A percentile compares a stretch with the other conserved stretches of the same genome.
Evolutionary conservation across 1,139 yeast genomes (phyloP).

Genomic region (Scheffersomyces parashehatae): DNA sequence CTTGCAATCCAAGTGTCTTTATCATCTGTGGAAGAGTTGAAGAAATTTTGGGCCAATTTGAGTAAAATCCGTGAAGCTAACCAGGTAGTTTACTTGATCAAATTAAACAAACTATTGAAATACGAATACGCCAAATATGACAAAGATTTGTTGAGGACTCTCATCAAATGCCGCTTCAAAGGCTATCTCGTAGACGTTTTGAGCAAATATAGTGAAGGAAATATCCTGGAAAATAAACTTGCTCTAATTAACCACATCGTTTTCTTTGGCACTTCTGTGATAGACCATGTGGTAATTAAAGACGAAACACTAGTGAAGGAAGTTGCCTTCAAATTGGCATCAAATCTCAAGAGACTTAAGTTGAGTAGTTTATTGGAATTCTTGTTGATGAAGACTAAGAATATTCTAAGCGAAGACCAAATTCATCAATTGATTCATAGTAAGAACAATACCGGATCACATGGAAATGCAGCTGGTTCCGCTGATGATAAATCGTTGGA

Average conservation of each 20-base stretch:
- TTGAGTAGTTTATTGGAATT: constrained; percentile 2
- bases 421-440: not conserved
- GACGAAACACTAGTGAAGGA: not conserved
- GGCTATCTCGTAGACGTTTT: constrained; percentile 6
- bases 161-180: constrained; percentile 8
- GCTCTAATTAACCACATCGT: not conserved
- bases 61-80: constrained; percentile 8
- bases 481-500: not conserved
- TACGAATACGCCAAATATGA: constrained; percentile 10
- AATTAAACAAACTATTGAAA: constrained; percentile 3
- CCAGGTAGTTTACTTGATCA: constrained; percentile 15
- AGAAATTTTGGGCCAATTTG: constrained; percentile 16
- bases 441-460: not conserved
- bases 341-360: not conserved
- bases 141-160: constrained; percentile 11
- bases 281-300: not conserved
- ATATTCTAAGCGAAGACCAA: constrained; percentile 4
- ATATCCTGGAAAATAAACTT: not conserved
- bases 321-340: not conserved
- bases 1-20: constrained; percentile 13
- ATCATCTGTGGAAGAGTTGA: constrained; percentile 11
- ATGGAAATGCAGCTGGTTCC: not conserved
- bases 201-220: constrained; percentile 2
- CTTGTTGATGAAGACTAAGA: constrained; percentile 5
- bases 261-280: not conserved